Base-by-base conservation (phyloP, 2,329 filamentous ascomycete species). In the Rhynchosporium graminicola region DNA sequence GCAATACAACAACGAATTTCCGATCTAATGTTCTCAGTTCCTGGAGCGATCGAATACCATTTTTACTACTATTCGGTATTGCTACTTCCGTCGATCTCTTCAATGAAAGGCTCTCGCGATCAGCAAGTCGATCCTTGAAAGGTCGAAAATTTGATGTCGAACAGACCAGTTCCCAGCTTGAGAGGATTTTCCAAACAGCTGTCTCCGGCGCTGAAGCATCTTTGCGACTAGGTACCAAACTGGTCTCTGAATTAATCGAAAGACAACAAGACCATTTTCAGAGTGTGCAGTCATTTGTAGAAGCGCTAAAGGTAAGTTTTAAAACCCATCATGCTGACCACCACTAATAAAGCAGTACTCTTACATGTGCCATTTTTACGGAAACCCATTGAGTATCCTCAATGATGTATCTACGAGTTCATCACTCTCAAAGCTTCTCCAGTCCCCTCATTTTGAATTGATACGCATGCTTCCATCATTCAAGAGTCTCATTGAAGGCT, bases 331-430 rank as follows among this genome's bases (percentile, higher is more conserved):
- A 8, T 36, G 20, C 4, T 38, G 5, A 55, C 6, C 33, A n/a
- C 42, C 71, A 45, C 72, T 57, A 52, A 50, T 20, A 33, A 26
- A 65, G 38, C 73, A 91, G 83, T 95, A 94, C 76, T 86, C 88
- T 0, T 92, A 92, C 72, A 93, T 96, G 90, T 91, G 88, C 62
- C 89, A 92, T 73, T 94, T 91, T 71, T 94, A 91, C 69, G 89
- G 88, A 45, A 94, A 92, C 68, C 85, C 88, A 0, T 78, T 92
- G 3, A 91, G 87, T 64, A 74, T 91, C 3, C 80, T 94, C 40
- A 75, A 87, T 28, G 71, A 73, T n/a, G 70, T 50, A 67, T 74
- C 33, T 6, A 62, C 71, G 15, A 66, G 72, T 13, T 60, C 78
- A 1, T 67, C 68, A 8, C 68, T 78, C n/a, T 46, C 43, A 3